phyloP scores from a whole-genome alignment of 2,329 filamentous ascomycete species.

The Pseudocercospora fijiensis region DNA sequence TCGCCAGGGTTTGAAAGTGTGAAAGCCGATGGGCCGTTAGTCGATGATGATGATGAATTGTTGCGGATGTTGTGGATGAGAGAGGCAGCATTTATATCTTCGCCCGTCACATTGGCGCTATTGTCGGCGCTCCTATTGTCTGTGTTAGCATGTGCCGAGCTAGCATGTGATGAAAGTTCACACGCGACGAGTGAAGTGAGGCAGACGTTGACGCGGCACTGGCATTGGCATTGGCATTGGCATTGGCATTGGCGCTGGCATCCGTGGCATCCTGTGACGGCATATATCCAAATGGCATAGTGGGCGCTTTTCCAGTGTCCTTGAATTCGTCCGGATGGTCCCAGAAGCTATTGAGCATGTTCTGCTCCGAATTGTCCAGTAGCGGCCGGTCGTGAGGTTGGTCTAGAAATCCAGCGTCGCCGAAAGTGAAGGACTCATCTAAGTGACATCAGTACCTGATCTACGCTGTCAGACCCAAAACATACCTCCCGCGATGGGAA shows the following conservation, averaged over 20 bases:
- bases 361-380: constrained; percentile 17
- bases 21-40: constrained; percentile 10
- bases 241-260: not conserved
- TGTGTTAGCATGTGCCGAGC: not conserved
- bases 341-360: constrained; percentile 17
- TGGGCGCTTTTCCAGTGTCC: constrained; percentile 5
- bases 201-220: not conserved
- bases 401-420: not conserved
- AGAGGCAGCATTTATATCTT: constrained; percentile 8
- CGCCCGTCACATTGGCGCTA: constrained; percentile 6
- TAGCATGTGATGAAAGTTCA: not conserved
- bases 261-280: constrained; percentile 6
- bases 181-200: constrained; percentile 4
- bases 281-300: constrained; percentile 10
- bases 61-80: constrained; percentile 14
- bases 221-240: not conserved
- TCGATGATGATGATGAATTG: constrained; percentile 12
- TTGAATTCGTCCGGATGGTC: constrained; percentile 20
- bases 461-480: not conserved
- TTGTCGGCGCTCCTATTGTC: constrained; percentile 5
- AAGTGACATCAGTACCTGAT: not conserved
- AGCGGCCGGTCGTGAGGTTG: constrained; percentile 11
- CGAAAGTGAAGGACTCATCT: constrained; percentile 1
- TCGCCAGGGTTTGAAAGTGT: constrained; percentile 2
- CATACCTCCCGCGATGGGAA: not conserved